Evolutionary conservation across 129 eudicot species (phyloP).

Genomic region (Oenanthe sinensis): DNA sequence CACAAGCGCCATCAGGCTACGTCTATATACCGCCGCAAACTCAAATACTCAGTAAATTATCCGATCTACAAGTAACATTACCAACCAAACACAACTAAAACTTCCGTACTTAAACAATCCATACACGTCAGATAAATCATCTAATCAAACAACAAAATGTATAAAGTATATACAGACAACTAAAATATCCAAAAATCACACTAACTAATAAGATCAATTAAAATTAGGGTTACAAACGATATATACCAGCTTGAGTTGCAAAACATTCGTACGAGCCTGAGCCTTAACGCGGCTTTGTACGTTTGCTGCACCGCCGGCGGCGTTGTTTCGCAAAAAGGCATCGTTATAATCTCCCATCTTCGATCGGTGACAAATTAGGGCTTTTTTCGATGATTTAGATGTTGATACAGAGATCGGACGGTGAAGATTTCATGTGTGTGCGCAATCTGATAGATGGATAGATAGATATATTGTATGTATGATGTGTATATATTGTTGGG

Average conservation of each 20-base stretch:
- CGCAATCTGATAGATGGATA: background rate
- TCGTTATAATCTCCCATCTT: constrained; percentile 81
- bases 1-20: background rate
- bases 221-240: background rate
- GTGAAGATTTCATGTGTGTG: background rate
- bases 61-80: background rate
- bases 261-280: constrained; percentile 85
- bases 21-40: background rate
- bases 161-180: background rate
- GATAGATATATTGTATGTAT: background rate
- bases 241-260: constrained; percentile 83
- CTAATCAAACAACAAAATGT: background rate
- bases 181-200: background rate
- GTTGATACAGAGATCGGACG: background rate
- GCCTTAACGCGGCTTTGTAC: constrained; percentile 91
- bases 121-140: background rate
- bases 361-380: constrained; percentile 13
- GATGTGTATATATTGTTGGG: background rate
- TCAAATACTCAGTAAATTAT: background rate
- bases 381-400: constrained; percentile 10
- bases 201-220: background rate
- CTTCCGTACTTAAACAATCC: background rate
- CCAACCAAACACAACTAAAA: background rate
- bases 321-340: constrained; percentile 75
- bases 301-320: constrained; percentile 30